Evolutionary conservation across 2,329 filamentous ascomycete species (phyloP).

Genomic region (Aureobasidium sp.): DNA sequence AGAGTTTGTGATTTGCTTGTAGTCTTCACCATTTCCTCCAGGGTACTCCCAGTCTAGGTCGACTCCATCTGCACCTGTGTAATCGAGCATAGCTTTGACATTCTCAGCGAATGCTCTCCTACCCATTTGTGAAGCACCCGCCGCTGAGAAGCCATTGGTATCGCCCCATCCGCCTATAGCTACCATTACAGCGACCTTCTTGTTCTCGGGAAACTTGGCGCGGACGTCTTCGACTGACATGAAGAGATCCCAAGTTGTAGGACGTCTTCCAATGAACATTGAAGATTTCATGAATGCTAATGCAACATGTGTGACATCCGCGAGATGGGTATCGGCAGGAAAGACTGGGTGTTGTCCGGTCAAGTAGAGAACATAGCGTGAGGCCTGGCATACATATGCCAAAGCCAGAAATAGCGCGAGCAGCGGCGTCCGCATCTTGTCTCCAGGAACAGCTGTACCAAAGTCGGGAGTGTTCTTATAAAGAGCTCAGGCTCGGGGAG

Average conservation of each 20-base stretch:
- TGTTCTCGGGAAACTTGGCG: slow-evolving; percentile 62
- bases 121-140: slow-evolving; percentile 56
- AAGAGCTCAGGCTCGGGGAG: neutral
- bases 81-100: slow-evolving; percentile 67
- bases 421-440: slow-evolving; percentile 1
- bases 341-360: slow-evolving; percentile 36
- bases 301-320: slow-evolving; percentile 62
- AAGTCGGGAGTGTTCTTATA: neutral
- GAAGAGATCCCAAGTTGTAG: slow-evolving; percentile 57
- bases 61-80: slow-evolving; percentile 69
- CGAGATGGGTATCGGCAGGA: slow-evolving; percentile 36
- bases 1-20: slow-evolving; percentile 67
- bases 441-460: neutral
- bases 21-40: slow-evolving; percentile 74
- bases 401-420: slow-evolving; percentile 4
- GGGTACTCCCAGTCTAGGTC: slow-evolving; percentile 76
- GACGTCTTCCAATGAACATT: slow-evolving; percentile 53
- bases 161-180: slow-evolving; percentile 83
- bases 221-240: slow-evolving; percentile 57
- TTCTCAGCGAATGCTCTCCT: slow-evolving; percentile 70
- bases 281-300: slow-evolving; percentile 65
- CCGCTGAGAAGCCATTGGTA: slow-evolving; percentile 66
- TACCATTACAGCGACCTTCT: slow-evolving; percentile 67
- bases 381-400: slow-evolving; percentile 5
- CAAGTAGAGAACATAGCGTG: slow-evolving; percentile 18